A percentile compares a stretch with the other conserved stretches of the same genome.
Conservation (phyloP, 2,329 filamentous ascomycete genomes). For the Fusarium bulbicola region DNA sequence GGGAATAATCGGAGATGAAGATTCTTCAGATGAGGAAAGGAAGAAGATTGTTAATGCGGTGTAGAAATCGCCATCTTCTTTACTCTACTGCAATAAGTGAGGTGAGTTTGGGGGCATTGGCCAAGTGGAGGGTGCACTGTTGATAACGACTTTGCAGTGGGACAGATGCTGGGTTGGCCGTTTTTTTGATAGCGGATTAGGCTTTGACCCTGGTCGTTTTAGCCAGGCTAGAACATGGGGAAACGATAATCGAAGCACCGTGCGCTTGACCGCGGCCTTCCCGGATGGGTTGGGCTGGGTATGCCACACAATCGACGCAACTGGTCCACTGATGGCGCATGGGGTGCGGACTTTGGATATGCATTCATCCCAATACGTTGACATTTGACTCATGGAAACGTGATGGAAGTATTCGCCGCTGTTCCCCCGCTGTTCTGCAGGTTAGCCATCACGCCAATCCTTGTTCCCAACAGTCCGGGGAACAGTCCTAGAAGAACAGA, state of each 20-base stretch:
- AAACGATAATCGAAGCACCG: neutral
- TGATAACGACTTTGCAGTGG: constrained; percentile 5
- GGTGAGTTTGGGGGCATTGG: neutral
- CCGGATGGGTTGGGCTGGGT: neutral
- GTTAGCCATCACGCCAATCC: neutral
- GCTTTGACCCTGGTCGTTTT: neutral
- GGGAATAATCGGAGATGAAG: neutral
- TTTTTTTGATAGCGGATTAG: neutral
- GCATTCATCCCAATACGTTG: neutral
- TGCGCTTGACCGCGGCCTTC: neutral
- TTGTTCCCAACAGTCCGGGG: neutral
- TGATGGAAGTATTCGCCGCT: neutral
- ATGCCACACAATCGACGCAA: neutral
- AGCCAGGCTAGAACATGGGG: neutral
- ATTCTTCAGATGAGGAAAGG: neutral
- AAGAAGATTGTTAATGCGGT: neutral
- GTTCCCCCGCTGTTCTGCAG: neutral
- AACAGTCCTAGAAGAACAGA: neutral
- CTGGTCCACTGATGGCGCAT: neutral
- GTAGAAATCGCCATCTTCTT: neutral
- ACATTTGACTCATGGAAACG: neutral
- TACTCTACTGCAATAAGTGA: neutral
- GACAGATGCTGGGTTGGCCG: neutral
- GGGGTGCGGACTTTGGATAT: neutral
- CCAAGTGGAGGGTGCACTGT: neutral